Evolutionary conservation across 192 early-diverging fungal species (phyloP).

Genomic region (Chytriomyces confervae): DNA sequence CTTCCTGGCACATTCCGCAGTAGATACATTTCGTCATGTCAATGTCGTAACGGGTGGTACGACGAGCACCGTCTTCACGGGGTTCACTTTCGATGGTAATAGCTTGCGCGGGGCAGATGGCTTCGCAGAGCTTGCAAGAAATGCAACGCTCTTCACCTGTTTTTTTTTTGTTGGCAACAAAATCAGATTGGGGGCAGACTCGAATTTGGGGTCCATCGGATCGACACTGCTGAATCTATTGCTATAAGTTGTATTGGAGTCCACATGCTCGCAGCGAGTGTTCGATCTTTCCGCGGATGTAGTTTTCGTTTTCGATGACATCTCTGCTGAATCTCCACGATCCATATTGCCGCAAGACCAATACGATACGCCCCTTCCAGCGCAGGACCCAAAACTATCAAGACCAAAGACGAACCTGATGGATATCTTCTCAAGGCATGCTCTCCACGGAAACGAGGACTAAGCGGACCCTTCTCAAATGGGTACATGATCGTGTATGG

Average conservation of each 20-base stretch:
- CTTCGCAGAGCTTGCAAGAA: conserved; percentile 98
- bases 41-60: conserved; percentile 98
- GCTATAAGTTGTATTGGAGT: too few relatives aligned
- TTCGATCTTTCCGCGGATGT: too few relatives aligned
- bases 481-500: conserved; percentile 98
- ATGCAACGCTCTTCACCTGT: conserved; percentile 96
- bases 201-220: too few relatives aligned
- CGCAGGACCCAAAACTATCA: too few relatives aligned
- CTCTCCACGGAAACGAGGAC: conserved; percentile 94
- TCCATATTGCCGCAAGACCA: too few relatives aligned
- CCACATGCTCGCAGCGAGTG: too few relatives aligned
- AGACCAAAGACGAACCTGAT: conserved; percentile 64
- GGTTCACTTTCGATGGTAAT: conserved; percentile 98
- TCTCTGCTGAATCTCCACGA: too few relatives aligned
- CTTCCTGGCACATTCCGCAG: conserved; percentile 98
- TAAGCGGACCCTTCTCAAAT: conserved; percentile 91
- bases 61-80: conserved; percentile 90
- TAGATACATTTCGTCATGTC: conserved; percentile 97
- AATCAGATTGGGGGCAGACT: too few relatives aligned
- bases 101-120: conserved; percentile 96
- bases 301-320: too few relatives aligned
- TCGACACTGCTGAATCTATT: too few relatives aligned
- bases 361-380: too few relatives aligned
- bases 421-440: conserved; percentile 95
- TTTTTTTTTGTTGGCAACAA: too few relatives aligned